Evolutionary conservation across 345 rosid genomes (phyloP).

Genomic region (Cochlearia excelsa): DNA sequence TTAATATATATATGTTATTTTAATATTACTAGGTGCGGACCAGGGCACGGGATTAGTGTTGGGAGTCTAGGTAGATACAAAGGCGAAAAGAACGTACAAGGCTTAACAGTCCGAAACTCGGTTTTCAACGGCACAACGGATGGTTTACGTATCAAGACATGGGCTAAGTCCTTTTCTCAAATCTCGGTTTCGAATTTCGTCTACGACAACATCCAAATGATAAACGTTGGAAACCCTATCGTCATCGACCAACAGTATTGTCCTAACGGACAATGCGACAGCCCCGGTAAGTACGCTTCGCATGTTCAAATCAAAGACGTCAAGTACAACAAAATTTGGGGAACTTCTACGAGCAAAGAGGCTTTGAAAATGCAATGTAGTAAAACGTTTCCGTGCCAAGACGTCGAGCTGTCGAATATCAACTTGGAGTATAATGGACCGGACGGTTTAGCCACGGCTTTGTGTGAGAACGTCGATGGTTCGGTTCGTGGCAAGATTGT

Average conservation of each 20-base stretch:
- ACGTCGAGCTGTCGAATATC: conserved; percentile 35
- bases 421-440: conserved; percentile 12
- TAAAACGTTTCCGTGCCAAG: conserved; percentile 29
- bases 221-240: conserved; percentile 31
- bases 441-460: conserved; percentile 25
- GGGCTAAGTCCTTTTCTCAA: conserved; percentile 27
- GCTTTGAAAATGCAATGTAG: conserved; percentile 43
- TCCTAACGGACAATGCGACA: conserved; percentile 29
- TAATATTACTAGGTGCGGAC: conserved; percentile 29
- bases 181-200: conserved; percentile 24
- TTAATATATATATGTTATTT: neutral
- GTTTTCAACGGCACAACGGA: conserved; percentile 28
- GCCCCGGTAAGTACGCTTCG: conserved; percentile 27
- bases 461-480: conserved; percentile 38
- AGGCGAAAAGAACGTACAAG: conserved; percentile 16
- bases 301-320: conserved; percentile 40
- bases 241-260: conserved; percentile 36
- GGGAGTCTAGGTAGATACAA: conserved; percentile 28
- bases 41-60: conserved; percentile 41
- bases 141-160: conserved; percentile 37
- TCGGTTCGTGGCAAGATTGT: conserved; percentile 26
- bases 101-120: conserved; percentile 29
- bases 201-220: conserved; percentile 35
- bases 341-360: conserved; percentile 34
- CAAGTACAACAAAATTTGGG: conserved; percentile 35